Base-by-base conservation (phyloP, 2,329 filamentous ascomycete genomes). In the Fusarium paranaense region DNA sequence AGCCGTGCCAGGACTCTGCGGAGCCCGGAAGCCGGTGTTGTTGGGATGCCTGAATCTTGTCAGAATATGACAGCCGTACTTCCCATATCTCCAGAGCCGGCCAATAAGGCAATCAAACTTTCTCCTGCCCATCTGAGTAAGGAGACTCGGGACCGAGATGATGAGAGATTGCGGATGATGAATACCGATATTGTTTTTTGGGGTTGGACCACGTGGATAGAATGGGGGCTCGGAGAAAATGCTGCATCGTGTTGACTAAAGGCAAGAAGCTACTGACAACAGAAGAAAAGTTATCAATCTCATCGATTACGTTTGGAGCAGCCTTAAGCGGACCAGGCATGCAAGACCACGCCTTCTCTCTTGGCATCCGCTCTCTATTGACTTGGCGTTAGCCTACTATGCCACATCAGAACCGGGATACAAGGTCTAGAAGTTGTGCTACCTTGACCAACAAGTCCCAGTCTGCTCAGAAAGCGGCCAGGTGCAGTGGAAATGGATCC, bases 1-100 rank as follows among this genome's bases (percentile, higher is more conserved):
- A 52, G 54, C 57, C 25, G 50, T 27, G 35, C 20, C 35, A 27
- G 68, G n/a, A 58, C 22, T 64, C 50, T 37, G 37, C 76, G 76
- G 76, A 76, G 13, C 45, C 63, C 76, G 76, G 76, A 66, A 63
- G 62, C 76, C 76, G 76, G 67, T 56, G 40, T 27, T 62, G 66
- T 45, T 42, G 60, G 63, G 56, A 67, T 66, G 35, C 66, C 27
- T 64, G 61, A 59, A 64, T n/a, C 42, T 33, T 20, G 8, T 45
- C 59, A 64, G 33, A 60, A 75, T 59, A 67, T 58, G n/a, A 69
- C 63, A 54, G 13, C 61, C 42, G 22, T 54, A 33, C 57, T 42
- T 62, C 68, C 66, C 42, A 40, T 60, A 22, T 66, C 54, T 63
- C 33, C 16, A 25, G 20, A 52, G 18, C 45, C 45, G 30, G 27